Percentiles rank a stretch among this genome's conserved stretches.
Conservation (phyloP, 202 grass and related monocot genomes). For the Eragrostis tef region DNA sequence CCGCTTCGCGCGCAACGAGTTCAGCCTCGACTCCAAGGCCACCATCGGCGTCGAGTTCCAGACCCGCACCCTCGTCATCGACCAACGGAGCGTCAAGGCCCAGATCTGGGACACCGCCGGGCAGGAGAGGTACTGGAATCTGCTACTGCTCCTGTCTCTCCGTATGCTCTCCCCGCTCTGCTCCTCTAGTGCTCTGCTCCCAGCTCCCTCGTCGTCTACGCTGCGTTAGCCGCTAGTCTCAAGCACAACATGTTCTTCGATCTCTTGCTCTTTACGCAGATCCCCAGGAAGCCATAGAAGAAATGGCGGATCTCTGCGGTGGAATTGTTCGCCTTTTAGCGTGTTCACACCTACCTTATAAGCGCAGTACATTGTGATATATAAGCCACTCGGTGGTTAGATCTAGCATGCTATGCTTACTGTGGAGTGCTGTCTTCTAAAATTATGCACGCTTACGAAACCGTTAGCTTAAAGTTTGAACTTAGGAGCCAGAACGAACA, state of each 20-base stretch:
- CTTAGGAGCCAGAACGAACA: background rate
- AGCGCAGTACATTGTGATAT: background rate
- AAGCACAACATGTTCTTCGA: background rate
- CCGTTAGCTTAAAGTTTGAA: background rate
- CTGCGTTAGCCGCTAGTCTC: too few species aligned
- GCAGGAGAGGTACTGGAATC: slow-evolving; percentile 69
- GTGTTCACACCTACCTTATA: slow-evolving; percentile 16
- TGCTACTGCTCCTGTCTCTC: background rate
- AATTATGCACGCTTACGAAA: background rate
- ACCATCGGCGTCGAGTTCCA: slow-evolving; percentile 99
- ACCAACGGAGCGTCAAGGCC: slow-evolving; percentile 73
- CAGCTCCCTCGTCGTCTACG: background rate
- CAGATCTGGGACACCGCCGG: slow-evolving; percentile 99
- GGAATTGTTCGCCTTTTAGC: background rate
- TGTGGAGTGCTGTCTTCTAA: background rate
- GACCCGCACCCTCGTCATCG: slow-evolving; percentile 74
- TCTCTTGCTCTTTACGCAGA: slow-evolving; percentile 1
- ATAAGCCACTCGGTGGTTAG: background rate
- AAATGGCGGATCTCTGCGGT: slow-evolving; percentile 6
- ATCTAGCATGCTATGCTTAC: slow-evolving; percentile 25
- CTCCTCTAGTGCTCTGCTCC: background rate
- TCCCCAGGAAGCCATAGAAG: background rate
- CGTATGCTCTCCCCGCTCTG: background rate
- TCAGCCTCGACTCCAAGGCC: slow-evolving; percentile 85
- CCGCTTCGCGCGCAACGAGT: slow-evolving; percentile 48